Percentiles rank a stretch among this genome's conserved stretches.
Evolutionary conservation across 2,329 filamentous ascomycete species (phyloP).

Genomic region (Fusarium pseudocircinatum): DNA sequence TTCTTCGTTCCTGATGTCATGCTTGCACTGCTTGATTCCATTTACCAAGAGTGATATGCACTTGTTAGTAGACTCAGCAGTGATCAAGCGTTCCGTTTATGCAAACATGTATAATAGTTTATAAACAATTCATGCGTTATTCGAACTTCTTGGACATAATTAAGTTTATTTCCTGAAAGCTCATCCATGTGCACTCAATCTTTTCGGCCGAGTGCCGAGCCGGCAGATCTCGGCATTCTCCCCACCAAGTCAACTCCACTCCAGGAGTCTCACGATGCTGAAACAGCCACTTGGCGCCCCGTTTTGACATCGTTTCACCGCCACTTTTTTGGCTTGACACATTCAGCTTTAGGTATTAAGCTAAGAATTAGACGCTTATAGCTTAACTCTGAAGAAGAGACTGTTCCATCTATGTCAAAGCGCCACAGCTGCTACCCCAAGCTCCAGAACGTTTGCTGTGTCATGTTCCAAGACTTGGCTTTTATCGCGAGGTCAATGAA

Average conservation of each 20-base stretch:
- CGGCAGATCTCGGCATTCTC: not conserved
- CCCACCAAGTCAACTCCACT: not conserved
- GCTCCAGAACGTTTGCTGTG: not conserved
- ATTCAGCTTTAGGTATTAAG: not conserved
- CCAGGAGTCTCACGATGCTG: not conserved
- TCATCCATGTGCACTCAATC: not conserved
- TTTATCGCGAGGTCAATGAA: not conserved
- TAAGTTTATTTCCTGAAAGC: not conserved
- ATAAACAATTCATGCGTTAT: not conserved
- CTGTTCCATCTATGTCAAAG: not conserved
- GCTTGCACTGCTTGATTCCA: rapidly evolving
- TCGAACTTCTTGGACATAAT: not conserved
- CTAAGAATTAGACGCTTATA: not conserved
- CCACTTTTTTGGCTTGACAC: not conserved
- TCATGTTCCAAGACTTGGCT: no score
- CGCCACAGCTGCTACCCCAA: not conserved
- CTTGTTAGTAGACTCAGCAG: rapidly evolving
- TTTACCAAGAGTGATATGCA: rapidly evolving
- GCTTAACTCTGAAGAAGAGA: not conserved
- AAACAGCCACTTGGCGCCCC: not conserved
- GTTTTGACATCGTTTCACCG: not conserved
- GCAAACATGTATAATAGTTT: not conserved
- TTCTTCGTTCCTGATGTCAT: rapidly evolving
- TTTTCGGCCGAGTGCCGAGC: not conserved
- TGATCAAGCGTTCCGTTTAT: not conserved